Evolutionary conservation across 2,329 filamentous ascomycete species (phyloP).

Genomic region (Aureobasidium sp.): DNA sequence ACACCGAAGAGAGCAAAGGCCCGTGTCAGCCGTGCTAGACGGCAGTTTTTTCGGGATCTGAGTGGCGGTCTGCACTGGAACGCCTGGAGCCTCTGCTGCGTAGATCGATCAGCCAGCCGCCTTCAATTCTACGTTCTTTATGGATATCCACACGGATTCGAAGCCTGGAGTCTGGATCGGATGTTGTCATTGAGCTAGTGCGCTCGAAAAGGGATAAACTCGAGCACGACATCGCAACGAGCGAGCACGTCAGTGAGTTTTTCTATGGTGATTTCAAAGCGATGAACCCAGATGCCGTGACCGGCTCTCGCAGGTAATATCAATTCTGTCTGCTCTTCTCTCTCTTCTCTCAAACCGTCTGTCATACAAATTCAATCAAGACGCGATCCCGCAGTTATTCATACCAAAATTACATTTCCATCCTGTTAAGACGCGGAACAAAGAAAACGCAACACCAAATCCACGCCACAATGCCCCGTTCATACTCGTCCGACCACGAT

Average conservation of each 20-base stretch:
- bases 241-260: conserved; percentile 7
- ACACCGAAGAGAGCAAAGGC: no score
- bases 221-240: not conserved
- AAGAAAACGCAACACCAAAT: not conserved
- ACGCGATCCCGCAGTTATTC: not conserved
- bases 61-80: not conserved
- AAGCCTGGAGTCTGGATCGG: not conserved
- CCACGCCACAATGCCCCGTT: conserved; percentile 10
- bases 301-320: conserved; percentile 12
- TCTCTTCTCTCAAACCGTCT: conserved; percentile 6
- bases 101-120: not conserved
- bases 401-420: not conserved
- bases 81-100: not conserved
- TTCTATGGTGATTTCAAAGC: conserved; percentile 14
- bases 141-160: not conserved
- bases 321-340: conserved; percentile 7
- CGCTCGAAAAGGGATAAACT: not conserved
- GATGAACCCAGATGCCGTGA: conserved; percentile 1
- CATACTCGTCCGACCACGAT: conserved; percentile 29
- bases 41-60: not conserved
- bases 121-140: no score
- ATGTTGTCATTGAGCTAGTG: not conserved
- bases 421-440: not conserved
- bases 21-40: not conserved
- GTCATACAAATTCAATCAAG: conserved; percentile 10